phyloP scores from a whole-genome alignment of 2,329 filamentous ascomycete species.

The Ascochyta koolunga region DNA sequence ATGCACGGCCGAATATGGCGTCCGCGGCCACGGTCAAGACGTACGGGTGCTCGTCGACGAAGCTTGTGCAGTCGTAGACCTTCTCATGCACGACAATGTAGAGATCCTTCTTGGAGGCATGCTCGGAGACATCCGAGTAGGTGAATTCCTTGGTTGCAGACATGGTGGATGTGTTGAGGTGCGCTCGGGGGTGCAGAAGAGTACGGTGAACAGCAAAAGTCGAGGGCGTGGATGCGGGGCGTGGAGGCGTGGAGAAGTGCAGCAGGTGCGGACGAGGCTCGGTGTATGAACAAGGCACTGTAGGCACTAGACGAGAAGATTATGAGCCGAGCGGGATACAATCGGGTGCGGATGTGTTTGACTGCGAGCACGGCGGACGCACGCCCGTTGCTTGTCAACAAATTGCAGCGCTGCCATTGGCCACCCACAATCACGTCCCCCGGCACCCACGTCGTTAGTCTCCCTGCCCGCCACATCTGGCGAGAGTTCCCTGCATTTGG shows the following conservation, averaged over 20 bases:
- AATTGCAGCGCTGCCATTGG: constrained; percentile 27
- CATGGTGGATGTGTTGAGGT: constrained; percentile 34
- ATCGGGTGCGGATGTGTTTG: constrained; percentile 8
- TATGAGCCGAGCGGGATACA: constrained; percentile 20
- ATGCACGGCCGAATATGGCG: neutral
- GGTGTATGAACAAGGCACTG: neutral
- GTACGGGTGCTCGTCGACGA: constrained; percentile 96
- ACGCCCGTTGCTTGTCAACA: constrained; percentile 9
- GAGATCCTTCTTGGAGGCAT: constrained; percentile 79
- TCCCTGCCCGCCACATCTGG: constrained; percentile 10
- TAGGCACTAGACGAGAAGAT: neutral
- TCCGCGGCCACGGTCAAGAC: constrained; percentile 41
- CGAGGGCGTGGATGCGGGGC: constrained; percentile 1
- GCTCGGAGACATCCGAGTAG: constrained; percentile 50
- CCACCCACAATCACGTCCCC: too few species aligned
- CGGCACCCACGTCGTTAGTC: too few species aligned
- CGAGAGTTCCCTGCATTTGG: constrained; percentile 18
- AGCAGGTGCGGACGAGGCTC: constrained; percentile 16
- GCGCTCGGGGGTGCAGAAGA: constrained; percentile 1
- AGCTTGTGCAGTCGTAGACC: constrained; percentile 87
- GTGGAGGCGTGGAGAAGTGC: neutral
- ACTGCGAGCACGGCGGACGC: too few species aligned
- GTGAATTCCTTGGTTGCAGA: constrained; percentile 47
- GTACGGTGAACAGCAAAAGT: neutral
- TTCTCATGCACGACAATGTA: constrained; percentile 94